Evolutionary conservation across 768 basidiomycete species (phyloP), one percentile per base, ranked within the genome.

Genomic region (Tylopilus sp.): DNA sequence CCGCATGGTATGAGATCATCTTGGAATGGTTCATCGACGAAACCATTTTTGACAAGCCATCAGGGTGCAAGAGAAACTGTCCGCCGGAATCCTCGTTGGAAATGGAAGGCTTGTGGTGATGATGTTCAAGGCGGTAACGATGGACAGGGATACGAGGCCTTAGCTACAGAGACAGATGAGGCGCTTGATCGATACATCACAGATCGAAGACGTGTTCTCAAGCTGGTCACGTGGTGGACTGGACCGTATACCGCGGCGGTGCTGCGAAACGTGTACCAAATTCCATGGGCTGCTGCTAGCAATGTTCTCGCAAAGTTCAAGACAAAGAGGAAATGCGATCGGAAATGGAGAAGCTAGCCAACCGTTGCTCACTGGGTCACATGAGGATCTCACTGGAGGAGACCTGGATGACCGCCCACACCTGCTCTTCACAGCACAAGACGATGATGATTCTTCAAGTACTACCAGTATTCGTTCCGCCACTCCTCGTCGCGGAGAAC

Each of bases 351-450:
- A 84, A 57, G 78, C 74, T 47, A 72, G 72, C 37, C 78, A 81
- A 60, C 88, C 88, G 7, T 72, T 90, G 31, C 81, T 89, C 33
- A 70, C 71, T 37, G 64, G 60, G 52, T 75, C 78, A 34, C 71
- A 67, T 36, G 78, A 80, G 28, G 69, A 76, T 58, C 58, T 75
- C 45, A 59, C 68, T n/a, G 67, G 34, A 31, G 59, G 65, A 22
- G 63, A 68, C 49, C 44, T 41, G 16, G 54, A 61, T 22, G 61
- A 63, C 42, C 41, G 30, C 40, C 6, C 54, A 48, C 53, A 73
- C 34, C 69, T 80, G 22, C 64, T 87, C 45, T 86, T 90, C 68
- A 67, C 76, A 21, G 72, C 78, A 5, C 73, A 71, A n/a, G 79
- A 80, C 42, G 79, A 80, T 52, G 76, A 77, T n/a, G 82, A 82